These are phyloP conservation scores for Diaporthe batatas DNA, from an alignment of 2,329 filamentous ascomycete species.

Conservation along the genomic window DNA sequence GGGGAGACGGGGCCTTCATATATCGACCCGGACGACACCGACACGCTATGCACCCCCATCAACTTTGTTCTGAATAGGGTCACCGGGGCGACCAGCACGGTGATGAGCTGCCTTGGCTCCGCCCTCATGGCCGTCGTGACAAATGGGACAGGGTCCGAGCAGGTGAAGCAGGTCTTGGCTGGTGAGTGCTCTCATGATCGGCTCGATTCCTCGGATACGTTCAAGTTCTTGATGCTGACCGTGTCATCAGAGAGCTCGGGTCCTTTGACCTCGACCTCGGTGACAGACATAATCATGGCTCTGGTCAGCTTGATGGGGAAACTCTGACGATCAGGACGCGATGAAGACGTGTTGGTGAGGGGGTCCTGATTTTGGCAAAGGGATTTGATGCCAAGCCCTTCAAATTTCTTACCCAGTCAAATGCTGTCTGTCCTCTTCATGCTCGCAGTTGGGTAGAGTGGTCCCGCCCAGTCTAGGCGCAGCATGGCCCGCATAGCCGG, in stretches of 20 bases:
- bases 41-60: constrained; percentile 20
- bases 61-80: constrained; percentile 30
- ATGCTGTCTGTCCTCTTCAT: background rate
- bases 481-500: background rate
- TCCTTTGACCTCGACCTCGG: constrained; percentile 6
- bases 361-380: background rate
- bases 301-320: constrained; percentile 19
- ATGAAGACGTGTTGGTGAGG: background rate
- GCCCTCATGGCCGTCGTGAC: constrained; percentile 10
- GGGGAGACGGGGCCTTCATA: background rate
- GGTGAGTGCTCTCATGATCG: background rate
- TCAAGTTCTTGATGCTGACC: background rate
- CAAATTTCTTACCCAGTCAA: background rate
- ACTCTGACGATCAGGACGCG: background rate
- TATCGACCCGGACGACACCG: constrained; percentile 21
- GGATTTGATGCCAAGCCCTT: background rate
- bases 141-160: constrained; percentile 11
- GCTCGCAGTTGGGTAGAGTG: background rate
- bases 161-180: constrained; percentile 24
- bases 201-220: background rate
- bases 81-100: background rate
- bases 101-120: constrained; percentile 19
- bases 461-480: background rate
- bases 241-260: background rate
- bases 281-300: constrained; percentile 18